Evolutionary conservation across 257 asterid species (phyloP).

Genomic region (Gardenia jasminoides): DNA sequence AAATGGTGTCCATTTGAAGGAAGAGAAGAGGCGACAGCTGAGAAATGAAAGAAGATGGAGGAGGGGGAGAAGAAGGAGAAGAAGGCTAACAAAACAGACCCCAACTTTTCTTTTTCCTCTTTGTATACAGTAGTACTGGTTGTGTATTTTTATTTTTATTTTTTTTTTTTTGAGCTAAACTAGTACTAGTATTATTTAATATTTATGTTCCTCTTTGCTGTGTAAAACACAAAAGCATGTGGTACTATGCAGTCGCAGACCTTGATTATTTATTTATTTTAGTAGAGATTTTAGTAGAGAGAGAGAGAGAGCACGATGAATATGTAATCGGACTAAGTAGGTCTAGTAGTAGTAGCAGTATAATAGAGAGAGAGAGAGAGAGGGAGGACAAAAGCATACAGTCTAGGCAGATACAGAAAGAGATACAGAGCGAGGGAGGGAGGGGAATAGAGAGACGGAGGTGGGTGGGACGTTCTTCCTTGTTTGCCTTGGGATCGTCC

Average conservation of each 20-base stretch:
- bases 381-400: neutral
- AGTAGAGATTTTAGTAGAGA: neutral
- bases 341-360: too few relatives aligned
- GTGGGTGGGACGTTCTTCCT: too few relatives aligned
- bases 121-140: neutral
- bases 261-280: too few relatives aligned
- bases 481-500: conserved; percentile 31
- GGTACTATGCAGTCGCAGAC: too few relatives aligned
- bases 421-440: neutral
- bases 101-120: conserved; percentile 35
- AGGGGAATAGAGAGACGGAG: too few relatives aligned
- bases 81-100: conserved; percentile 29
- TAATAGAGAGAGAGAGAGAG: conserved; percentile 15
- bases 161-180: too few relatives aligned
- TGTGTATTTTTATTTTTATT: neutral
- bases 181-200: neutral
- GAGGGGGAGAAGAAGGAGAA: conserved; percentile 9
- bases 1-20: conserved; percentile 45
- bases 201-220: neutral
- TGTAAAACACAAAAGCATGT: too few relatives aligned
- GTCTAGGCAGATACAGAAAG: too few relatives aligned
- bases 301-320: too few relatives aligned
- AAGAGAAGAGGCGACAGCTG: conserved; percentile 5
- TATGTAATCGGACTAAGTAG: too few relatives aligned
- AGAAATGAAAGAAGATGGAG: neutral